These are phyloP conservation scores for Solanum arcanum DNA, from an alignment of 257 asterid species.

Conservation along the genomic window DNA sequence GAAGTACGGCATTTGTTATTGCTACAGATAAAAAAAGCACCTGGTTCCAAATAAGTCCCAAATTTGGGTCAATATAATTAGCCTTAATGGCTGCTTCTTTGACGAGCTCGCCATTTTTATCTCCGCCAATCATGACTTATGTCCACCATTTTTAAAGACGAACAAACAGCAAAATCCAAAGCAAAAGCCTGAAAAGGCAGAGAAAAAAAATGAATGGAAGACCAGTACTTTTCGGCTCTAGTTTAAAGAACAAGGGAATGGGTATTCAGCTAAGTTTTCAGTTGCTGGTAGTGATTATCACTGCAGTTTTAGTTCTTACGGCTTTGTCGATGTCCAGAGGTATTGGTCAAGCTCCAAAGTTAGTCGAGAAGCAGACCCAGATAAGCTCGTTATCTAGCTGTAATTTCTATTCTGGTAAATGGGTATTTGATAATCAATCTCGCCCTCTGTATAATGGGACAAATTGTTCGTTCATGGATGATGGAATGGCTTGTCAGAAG, in stretches of 20 bases:
- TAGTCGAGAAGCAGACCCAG: background rate
- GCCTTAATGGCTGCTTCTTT: background rate
- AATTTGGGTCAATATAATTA: background rate
- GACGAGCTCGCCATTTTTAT: background rate
- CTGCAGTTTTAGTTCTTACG: background rate
- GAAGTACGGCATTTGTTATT: background rate
- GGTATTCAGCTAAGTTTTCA: background rate
- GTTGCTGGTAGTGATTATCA: background rate
- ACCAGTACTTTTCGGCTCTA: background rate
- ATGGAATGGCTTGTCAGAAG: slow-evolving; percentile 20
- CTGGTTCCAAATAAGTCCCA: background rate
- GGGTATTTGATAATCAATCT: slow-evolving; percentile 20
- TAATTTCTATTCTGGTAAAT: slow-evolving; percentile 6
- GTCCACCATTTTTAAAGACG: background rate
- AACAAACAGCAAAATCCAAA: background rate
- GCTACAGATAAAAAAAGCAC: background rate
- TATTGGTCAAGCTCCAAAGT: background rate
- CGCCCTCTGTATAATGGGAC: slow-evolving; percentile 24
- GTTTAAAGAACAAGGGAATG: background rate
- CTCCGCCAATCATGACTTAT: background rate
- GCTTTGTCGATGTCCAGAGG: background rate
- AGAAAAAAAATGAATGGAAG: background rate
- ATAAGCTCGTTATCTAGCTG: background rate
- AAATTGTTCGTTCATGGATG: slow-evolving; percentile 19
- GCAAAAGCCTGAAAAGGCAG: background rate